These are phyloP conservation scores for Eremochloa ophiuroides DNA, from an alignment of 176 grass and related monocot genomes.

Conservation along the genomic window DNA sequence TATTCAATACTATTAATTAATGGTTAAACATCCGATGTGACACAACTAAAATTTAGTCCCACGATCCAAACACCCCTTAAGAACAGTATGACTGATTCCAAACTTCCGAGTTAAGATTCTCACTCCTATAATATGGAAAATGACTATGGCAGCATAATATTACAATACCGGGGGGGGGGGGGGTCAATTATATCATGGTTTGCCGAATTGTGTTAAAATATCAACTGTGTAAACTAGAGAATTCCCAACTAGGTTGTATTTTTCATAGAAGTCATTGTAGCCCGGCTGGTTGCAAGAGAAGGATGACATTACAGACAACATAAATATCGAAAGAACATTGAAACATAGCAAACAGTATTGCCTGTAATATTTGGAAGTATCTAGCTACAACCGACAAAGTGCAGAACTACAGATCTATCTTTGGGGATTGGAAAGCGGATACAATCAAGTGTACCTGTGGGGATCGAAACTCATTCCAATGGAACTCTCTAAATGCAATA, in stretches of 20 bases:
- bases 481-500: not conserved
- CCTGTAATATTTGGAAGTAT: slow-evolving; percentile 1
- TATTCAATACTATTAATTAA: no score
- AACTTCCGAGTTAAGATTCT: no score
- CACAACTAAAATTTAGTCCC: no score
- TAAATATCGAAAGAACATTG: no score
- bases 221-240: not conserved
- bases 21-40: no score
- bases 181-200: not conserved
- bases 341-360: not conserved
- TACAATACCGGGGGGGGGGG: not conserved
- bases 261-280: no score
- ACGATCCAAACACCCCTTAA: no score
- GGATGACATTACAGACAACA: no score
- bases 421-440: not conserved
- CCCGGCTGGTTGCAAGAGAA: no score
- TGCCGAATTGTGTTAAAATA: not conserved
- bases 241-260: no score
- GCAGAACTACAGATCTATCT: not conserved
- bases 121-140: no score
- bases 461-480: not conserved
- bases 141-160: not conserved
- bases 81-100: no score
- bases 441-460: not conserved
- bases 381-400: not conserved